phyloP scores from a whole-genome alignment of 805 yeast species.

The Naumovozyma baii region DNA sequence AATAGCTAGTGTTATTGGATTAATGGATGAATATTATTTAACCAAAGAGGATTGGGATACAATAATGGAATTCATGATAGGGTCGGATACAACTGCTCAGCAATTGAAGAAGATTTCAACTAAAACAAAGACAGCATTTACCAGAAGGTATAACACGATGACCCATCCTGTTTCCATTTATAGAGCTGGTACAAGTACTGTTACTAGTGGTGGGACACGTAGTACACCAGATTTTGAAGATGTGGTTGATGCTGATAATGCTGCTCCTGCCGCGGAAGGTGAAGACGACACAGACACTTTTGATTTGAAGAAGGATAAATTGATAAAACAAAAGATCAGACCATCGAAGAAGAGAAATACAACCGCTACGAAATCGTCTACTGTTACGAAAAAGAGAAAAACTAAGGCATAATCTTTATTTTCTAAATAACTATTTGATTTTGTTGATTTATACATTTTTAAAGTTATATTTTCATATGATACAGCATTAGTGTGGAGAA shows the following conservation, averaged over 20 bases:
- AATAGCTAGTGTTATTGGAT: conserved; percentile 51
- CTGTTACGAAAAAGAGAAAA: conserved; percentile 16
- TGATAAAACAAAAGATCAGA: conserved; percentile 27
- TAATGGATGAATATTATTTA: conserved; percentile 76
- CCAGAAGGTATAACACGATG: conserved; percentile 66
- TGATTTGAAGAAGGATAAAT: conserved; percentile 31
- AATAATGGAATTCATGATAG: conserved; percentile 75
- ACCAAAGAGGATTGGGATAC: conserved; percentile 91
- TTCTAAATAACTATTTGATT: not conserved
- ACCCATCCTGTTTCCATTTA: conserved; percentile 81
- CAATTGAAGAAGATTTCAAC: conserved; percentile 57
- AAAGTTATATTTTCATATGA: too few species aligned
- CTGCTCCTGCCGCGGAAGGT: conserved; percentile 21
- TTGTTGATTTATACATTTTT: too few species aligned
- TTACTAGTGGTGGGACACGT: conserved; percentile 11
- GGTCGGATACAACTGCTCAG: conserved; percentile 40
- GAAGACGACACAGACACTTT: conserved; percentile 23
- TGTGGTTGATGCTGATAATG: conserved; percentile 30
- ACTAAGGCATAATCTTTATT: conserved; percentile 9
- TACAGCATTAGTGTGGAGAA: too few species aligned
- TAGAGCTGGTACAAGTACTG: conserved; percentile 56
- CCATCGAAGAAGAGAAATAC: conserved; percentile 22
- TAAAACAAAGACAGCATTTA: conserved; percentile 73
- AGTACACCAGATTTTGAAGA: conserved; percentile 31
- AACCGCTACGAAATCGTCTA: conserved; percentile 8